phyloP scores from a whole-genome alignment of 306 rosid genomes.

The Vigna nakashimae region DNA sequence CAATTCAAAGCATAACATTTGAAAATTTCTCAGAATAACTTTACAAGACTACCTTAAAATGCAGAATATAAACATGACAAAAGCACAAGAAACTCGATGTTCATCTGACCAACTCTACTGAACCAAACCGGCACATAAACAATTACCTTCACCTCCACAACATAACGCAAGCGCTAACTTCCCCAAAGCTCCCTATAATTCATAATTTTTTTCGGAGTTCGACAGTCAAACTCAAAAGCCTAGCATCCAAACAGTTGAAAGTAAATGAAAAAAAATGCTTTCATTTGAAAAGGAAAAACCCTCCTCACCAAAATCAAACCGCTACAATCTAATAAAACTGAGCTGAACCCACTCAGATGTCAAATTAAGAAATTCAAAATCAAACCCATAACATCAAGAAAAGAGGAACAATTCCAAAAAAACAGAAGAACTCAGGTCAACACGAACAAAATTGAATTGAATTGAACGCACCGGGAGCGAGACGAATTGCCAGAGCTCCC shows the following conservation, averaged over 20 bases:
- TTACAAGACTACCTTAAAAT: not conserved
- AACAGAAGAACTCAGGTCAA: conserved; percentile 16
- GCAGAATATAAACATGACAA: conserved; percentile 1
- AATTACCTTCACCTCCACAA: not conserved
- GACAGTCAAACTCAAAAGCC: not conserved
- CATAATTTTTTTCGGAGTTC: not conserved
- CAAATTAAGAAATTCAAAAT: not conserved
- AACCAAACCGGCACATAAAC: not conserved
- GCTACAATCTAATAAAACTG: not conserved
- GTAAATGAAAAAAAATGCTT: not conserved
- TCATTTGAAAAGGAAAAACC: not conserved
- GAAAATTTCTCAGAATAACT: not conserved
- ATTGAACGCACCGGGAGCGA: conserved; percentile 58
- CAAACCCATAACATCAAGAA: conserved; percentile 20
- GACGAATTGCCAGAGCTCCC: conserved; percentile 41
- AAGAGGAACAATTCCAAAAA: not conserved
- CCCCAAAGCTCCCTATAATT: not conserved
- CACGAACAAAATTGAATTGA: not conserved
- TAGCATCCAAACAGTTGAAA: not conserved
- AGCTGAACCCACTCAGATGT: not conserved
- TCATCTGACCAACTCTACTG: conserved; percentile 11
- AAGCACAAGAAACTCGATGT: not conserved
- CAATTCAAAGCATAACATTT: not conserved
- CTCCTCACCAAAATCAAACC: not conserved
- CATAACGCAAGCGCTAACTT: conserved; percentile 13